Evolutionary conservation across 345 rosid species (phyloP).

Genomic region (Carallia brachiata): DNA sequence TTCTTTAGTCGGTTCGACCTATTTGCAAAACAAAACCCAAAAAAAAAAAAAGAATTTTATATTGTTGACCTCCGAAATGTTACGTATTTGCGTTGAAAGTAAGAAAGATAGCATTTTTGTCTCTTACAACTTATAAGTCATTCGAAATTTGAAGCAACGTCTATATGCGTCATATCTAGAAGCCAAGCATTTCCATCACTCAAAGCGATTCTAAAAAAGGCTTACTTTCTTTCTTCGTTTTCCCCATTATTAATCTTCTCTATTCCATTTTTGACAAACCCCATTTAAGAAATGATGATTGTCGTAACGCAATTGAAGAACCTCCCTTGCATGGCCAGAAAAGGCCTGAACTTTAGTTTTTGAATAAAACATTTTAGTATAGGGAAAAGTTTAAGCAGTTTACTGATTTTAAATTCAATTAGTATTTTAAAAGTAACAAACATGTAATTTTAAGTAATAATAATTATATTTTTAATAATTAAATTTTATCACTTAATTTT

Average conservation of each 20-base stretch:
- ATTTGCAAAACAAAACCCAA: no score
- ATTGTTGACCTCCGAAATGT: no score
- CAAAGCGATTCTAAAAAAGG: not conserved
- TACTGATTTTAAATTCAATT: no score
- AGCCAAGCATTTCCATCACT: not conserved
- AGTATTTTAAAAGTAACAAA: no score
- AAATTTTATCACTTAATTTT: no score
- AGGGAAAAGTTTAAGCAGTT: no score
- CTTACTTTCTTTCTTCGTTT: not conserved
- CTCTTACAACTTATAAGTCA: not conserved
- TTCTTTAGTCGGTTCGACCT: no score
- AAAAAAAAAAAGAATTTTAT: no score
- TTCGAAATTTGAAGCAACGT: constrained; percentile 10
- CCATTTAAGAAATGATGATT: not conserved
- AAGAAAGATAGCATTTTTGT: constrained; percentile 9
- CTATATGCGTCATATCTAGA: not conserved
- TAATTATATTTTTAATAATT: no score
- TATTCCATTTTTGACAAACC: not conserved
- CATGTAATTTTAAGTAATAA: no score
- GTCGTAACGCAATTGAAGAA: not conserved
- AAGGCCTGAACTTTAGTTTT: not conserved
- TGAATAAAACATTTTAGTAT: not conserved
- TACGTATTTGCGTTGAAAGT: constrained; percentile 5
- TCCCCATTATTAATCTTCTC: no score
- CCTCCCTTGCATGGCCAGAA: not conserved